Evolutionary conservation across 2,329 filamentous ascomycete genomes (phyloP).

Genomic region (Acephala macrosclerotiorum): DNA sequence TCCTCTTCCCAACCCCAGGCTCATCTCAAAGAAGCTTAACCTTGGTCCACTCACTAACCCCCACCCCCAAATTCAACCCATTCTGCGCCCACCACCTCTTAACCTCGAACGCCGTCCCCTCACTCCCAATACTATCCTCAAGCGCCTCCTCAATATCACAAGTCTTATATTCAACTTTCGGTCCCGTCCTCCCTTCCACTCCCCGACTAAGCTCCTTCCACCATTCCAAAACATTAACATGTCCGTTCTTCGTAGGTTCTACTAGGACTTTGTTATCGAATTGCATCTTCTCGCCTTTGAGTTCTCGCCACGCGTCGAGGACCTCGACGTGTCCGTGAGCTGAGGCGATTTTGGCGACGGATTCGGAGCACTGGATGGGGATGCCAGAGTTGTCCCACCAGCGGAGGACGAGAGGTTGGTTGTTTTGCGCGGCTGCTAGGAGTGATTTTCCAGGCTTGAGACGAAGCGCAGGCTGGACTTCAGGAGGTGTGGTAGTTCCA

Average conservation of each 20-base stretch:
- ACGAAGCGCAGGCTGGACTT: conserved; percentile 50
- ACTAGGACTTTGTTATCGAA: conserved; percentile 87
- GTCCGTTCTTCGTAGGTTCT: conserved; percentile 85
- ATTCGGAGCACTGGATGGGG: conserved; percentile 79
- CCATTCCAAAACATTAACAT: conserved; percentile 88
- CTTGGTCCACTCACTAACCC: conserved; percentile 77
- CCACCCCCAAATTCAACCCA: conserved; percentile 72
- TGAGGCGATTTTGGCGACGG: conserved; percentile 83
- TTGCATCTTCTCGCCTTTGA: conserved; percentile 77
- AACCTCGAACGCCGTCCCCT: conserved; percentile 72
- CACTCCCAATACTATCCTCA: conserved; percentile 76
- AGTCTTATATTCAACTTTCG: conserved; percentile 89
- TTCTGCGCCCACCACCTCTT: conserved; percentile 87
- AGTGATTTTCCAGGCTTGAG: conserved; percentile 87
- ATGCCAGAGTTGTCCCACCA: conserved; percentile 91
- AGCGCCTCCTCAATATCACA: conserved; percentile 95
- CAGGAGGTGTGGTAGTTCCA: conserved; percentile 26
- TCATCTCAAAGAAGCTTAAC: conserved; percentile 54
- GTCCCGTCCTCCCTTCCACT: conserved; percentile 58
- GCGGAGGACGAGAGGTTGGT: conserved; percentile 76
- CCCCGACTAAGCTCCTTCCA: conserved; percentile 73
- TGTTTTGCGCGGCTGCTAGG: conserved; percentile 83
- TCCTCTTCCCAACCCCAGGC: neutral
- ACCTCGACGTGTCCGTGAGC: conserved; percentile 86
- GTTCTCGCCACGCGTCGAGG: conserved; percentile 80